Conservation (phyloP, 352 stramenopile species). For the Pythium apleroticum region DNA sequence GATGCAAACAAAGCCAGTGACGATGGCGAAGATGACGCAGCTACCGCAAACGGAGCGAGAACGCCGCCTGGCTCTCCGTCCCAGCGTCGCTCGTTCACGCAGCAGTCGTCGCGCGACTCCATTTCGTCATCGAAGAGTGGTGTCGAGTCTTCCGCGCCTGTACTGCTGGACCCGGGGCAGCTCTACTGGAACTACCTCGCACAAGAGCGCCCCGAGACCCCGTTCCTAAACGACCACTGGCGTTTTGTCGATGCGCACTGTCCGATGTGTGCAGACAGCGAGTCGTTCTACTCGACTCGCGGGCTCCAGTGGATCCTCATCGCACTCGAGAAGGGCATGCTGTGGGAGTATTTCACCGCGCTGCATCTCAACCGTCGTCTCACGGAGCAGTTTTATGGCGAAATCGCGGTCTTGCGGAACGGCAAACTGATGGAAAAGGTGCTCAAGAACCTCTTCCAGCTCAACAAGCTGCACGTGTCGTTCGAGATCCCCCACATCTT, state of each 20-base stretch:
- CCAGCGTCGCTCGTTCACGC: neutral
- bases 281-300: conserved; percentile 67
- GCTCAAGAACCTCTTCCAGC: conserved; percentile 43
- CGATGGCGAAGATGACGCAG: neutral
- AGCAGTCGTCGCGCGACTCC: neutral
- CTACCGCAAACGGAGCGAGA: neutral
- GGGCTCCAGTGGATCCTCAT: conserved; percentile 73
- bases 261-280: conserved; percentile 46
- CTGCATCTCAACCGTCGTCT: conserved; percentile 42
- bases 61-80: conserved; percentile 17
- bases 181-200: conserved; percentile 78
- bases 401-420: conserved; percentile 47
- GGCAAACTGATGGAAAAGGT: conserved; percentile 44
- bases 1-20: conserved; percentile 4
- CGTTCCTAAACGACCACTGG: conserved; percentile 57
- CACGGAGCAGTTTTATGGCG: conserved; percentile 58
- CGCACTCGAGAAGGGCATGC: conserved; percentile 54
- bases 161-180: conserved; percentile 28
- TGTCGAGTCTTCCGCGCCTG: neutral
- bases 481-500: conserved; percentile 57
- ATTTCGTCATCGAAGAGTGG: neutral
- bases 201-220: conserved; percentile 45
- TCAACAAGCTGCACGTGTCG: conserved; percentile 48
- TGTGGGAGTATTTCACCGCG: conserved; percentile 60
- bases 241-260: conserved; percentile 57